phyloP scores from a whole-genome alignment of 2,329 filamentous ascomycete genomes.

The Stemphylium lycopersici region DNA sequence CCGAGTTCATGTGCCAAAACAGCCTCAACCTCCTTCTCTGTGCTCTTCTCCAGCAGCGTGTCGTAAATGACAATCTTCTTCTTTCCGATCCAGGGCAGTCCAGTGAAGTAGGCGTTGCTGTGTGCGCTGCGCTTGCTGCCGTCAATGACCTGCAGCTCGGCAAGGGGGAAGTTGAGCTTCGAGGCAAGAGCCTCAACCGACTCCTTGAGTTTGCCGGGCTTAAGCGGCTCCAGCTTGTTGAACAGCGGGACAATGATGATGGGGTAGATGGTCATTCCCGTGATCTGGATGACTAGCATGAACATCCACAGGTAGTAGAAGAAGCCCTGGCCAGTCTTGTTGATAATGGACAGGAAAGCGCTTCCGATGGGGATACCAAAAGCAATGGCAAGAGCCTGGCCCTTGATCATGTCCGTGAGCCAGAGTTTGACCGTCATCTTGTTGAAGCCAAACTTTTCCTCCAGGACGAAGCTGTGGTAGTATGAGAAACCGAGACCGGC shows the following conservation, averaged over 20 bases:
- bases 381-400: constrained; percentile 78
- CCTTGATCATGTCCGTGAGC: constrained; percentile 89
- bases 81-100: constrained; percentile 84
- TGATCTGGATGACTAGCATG: constrained; percentile 84
- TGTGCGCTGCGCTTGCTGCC: constrained; percentile 87
- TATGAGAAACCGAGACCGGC: constrained; percentile 81
- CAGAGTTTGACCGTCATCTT: constrained; percentile 93
- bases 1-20: constrained; percentile 95
- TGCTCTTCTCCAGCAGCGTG: constrained; percentile 93
- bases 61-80: constrained; percentile 99
- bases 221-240: constrained; percentile 94
- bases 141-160: constrained; percentile 93
- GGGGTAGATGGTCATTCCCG: constrained; percentile 95
- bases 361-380: constrained; percentile 88
- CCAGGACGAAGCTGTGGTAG: constrained; percentile 94
- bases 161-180: constrained; percentile 86
- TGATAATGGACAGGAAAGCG: constrained; percentile 90
- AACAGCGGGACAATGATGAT: constrained; percentile 93
- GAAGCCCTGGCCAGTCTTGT: constrained; percentile 91
- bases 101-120: constrained; percentile 95
- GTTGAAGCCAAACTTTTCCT: constrained; percentile 98
- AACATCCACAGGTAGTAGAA: constrained; percentile 99
- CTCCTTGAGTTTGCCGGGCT: constrained; percentile 85
- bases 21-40: constrained; percentile 89
- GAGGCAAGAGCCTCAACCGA: constrained; percentile 83